Conservation (phyloP, 768 basidiomycete genomes). For the Leucocoprinus leucothites region DNA sequence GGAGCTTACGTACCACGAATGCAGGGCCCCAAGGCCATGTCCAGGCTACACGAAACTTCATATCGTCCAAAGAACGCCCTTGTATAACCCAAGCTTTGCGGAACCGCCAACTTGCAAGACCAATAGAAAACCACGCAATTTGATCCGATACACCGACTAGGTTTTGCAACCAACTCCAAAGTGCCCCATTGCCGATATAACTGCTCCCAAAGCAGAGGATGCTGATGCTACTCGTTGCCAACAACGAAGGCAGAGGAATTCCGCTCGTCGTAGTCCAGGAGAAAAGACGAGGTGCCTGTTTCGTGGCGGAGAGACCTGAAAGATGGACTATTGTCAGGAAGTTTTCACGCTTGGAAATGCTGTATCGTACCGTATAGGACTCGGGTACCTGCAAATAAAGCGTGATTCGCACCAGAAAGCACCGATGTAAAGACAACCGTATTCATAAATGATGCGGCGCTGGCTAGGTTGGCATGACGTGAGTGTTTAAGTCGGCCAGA, state of each 20-base stretch:
- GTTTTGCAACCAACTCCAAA: conserved; percentile 86
- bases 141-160: conserved; percentile 89
- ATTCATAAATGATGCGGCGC: conserved; percentile 83
- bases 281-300: conserved; percentile 73
- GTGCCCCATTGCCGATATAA: conserved; percentile 70
- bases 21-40: conserved; percentile 84
- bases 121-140: conserved; percentile 90
- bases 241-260: conserved; percentile 68
- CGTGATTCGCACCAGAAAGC: conserved; percentile 83
- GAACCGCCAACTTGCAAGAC: conserved; percentile 80
- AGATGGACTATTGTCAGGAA: neutral
- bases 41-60: conserved; percentile 76
- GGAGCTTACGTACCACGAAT: conserved; percentile 58
- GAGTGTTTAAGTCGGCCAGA: too few relatives aligned
- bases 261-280: conserved; percentile 61
- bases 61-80: conserved; percentile 60
- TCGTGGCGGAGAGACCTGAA: conserved; percentile 51
- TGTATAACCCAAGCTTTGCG: conserved; percentile 75
- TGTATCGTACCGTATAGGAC: conserved; percentile 58
- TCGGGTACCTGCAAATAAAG: conserved; percentile 80
- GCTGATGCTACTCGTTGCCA: conserved; percentile 73
- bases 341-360: neutral
- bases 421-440: conserved; percentile 81
- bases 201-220: conserved; percentile 72
- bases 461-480: conserved; percentile 35